phyloP scores from a whole-genome alignment of 805 yeast genomes.

The Teunomyces aglyptinius region DNA sequence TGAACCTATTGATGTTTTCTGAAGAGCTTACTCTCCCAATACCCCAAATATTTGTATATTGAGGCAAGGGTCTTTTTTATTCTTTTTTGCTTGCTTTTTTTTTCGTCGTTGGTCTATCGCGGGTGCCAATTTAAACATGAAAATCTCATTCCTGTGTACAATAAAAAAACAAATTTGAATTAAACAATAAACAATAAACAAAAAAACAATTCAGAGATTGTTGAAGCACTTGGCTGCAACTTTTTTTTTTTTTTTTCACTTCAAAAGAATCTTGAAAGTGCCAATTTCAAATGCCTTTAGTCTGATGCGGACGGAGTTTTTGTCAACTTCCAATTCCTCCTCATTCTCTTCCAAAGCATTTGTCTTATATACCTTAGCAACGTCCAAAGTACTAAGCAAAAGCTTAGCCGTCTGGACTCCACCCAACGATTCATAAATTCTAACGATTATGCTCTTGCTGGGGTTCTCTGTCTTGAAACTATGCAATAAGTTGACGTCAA shows the following conservation, averaged over 20 bases:
- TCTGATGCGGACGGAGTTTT: slow-evolving; percentile 40
- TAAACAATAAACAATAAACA: neutral
- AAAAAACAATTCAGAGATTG: neutral
- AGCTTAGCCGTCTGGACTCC: slow-evolving; percentile 63
- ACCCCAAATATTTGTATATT: too few relatives aligned
- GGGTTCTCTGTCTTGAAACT: slow-evolving; percentile 44
- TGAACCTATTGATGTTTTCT: too few relatives aligned
- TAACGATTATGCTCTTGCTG: slow-evolving; percentile 53
- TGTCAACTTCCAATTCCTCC: slow-evolving; percentile 34
- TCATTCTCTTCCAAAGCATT: slow-evolving; percentile 56
- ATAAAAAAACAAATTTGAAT: neutral
- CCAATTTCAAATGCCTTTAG: slow-evolving; percentile 81
- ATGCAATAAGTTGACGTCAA: slow-evolving; percentile 44
- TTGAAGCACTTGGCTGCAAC: neutral
- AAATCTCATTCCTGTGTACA: neutral
- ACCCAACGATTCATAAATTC: slow-evolving; percentile 87
- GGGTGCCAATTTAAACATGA: neutral
- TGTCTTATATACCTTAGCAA: slow-evolving; percentile 51
- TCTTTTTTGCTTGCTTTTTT: too few relatives aligned
- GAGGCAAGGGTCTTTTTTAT: neutral
- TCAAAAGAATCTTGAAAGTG: slow-evolving; percentile 50
- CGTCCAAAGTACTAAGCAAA: slow-evolving; percentile 38
- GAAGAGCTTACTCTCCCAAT: too few relatives aligned
- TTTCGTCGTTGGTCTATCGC: too few relatives aligned
- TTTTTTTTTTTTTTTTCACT: slow-evolving; percentile 5